Base-by-base conservation (phyloP, 164 flowering plant species). In the Stephania yunnanensis region DNA sequence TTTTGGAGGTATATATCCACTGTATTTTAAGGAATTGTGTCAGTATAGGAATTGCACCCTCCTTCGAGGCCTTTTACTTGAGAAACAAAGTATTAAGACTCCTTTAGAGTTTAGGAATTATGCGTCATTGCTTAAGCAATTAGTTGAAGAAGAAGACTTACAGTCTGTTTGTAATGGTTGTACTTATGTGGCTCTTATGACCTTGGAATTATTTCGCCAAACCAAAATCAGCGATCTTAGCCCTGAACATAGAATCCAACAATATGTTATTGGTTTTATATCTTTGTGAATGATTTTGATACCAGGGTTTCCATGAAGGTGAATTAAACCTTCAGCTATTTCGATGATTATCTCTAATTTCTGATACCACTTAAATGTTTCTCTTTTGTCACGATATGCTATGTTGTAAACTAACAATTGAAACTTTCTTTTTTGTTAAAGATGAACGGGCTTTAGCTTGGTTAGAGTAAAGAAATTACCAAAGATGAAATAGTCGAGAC, bases 81-180 rank as follows among this genome's bases (percentile, higher is more conserved):
- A 55, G 63, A 55, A 15, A 55, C 19, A 19, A 9, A 52, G 13
- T 50, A 50, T n/a, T 15, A 1, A 31, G 63, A 55, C 55, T 9
- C 3, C 3, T 8, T 8, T 50, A 50, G 10, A 50, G 55, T 50
- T 10, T 50, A 8, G 55, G 10, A 50, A 50, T 50, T 50, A 50
- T 50, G 55, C 55, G 55, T 15, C 11, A 9, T 50, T 71, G 64
- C 2, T 52, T 29, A 48, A 52, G 2, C 2, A 10, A 22, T 17
- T 22, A 29, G 53, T 11, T 5, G 36, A 15, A 55, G 63, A 29
- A 50, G 9, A 19, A 58, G 36, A 78, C 94, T 86, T 75, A 95
- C 97, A 93, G 72, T 69, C 97, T 95, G 82, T 94, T 97, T 11
- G 99, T 97, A 78, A 93, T 88, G 74, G 91, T 97, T 4, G 99